A percentile compares a stretch with the other conserved stretches of the same genome.
phyloP scores from a whole-genome alignment of 108 stramenopile species.

The Skeletonema marinoi region DNA sequence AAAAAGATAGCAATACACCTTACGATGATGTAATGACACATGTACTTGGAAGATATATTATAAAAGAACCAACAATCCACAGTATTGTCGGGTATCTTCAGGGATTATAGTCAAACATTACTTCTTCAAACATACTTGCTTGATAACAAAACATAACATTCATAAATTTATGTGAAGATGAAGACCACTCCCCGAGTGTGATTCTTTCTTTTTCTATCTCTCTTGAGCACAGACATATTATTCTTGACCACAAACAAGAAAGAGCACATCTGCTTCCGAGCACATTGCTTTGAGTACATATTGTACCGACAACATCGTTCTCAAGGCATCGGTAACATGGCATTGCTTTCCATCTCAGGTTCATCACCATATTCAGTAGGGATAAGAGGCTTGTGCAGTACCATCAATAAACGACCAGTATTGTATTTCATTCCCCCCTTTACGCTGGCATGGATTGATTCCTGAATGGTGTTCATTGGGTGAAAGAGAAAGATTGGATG shows the following conservation, averaged over 20 bases:
- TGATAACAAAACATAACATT: neutral
- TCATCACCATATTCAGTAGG: conserved; percentile 41
- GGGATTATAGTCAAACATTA: neutral
- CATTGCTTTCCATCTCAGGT: conserved; percentile 33
- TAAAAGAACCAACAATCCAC: neutral
- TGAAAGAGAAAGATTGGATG: neutral
- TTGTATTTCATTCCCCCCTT: conserved; percentile 91
- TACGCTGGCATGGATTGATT: conserved; percentile 78
- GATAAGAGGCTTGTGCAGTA: conserved; percentile 71
- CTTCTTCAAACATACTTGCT: neutral
- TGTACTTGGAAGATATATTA: neutral
- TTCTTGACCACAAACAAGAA: neutral
- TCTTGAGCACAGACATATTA: neutral
- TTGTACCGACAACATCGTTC: neutral
- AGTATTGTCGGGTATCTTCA: neutral
- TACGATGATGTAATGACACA: neutral
- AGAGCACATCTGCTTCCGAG: neutral
- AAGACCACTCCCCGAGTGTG: no score
- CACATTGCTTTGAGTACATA: neutral
- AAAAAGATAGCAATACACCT: neutral
- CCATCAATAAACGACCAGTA: conserved; percentile 86
- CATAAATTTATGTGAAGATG: neutral
- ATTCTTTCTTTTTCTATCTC: neutral
- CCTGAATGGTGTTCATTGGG: conserved; percentile 8
- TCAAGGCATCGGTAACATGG: conserved; percentile 49